Base-by-base conservation (phyloP, 805 yeast species). In the Wickerhamomyces canadensis region DNA sequence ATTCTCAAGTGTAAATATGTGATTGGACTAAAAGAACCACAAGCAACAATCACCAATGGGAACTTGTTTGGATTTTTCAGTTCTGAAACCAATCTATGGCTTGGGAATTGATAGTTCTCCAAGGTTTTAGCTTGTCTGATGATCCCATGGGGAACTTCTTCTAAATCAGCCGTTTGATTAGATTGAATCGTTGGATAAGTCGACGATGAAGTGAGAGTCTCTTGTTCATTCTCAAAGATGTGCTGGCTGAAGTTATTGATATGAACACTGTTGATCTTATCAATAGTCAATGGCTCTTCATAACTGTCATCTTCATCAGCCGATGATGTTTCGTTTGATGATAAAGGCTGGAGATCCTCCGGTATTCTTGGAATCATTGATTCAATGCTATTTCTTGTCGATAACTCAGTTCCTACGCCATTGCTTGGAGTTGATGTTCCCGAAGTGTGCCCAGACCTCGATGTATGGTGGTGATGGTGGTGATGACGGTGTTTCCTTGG, bases 21-120 rank as follows among this genome's bases (percentile, higher is more conserved):
- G 37, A 93, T 80, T 24, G 98, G 98, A 2, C 95, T 84, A 55
- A 91, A 93, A 3, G 96, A 87, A 8, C 98, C 98, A 63, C 98
- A 93, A 1, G 98, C 97, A 19, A 93, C 98, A 36, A 93, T 75
- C 11, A 93, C 97, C 47, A 93, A 68, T 1, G 98, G 98, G 48
- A 78, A 72, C 62, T 91, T 91, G 44, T 80, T 67, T 38, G 82
- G 77, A 52, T 87, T 93, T 40, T 74, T 63, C 52, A 89, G 61
- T 37, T 72, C 71, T 18, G 78, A 76, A 22, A 85, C 81, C 36
- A 91, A 67, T 42, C 98, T 67, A 62, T 93, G 98, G 1, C 83
- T 75, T 3, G 98, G 98, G 60, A 93, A 93, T 40, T 67, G 60
- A 62, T 93, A 93, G 33, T 76, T 72, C 12, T 72, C 74, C 19